Evolutionary conservation across 2,329 filamentous ascomycete species (phyloP).

Genomic region (Sclerotinia nivalis): DNA sequence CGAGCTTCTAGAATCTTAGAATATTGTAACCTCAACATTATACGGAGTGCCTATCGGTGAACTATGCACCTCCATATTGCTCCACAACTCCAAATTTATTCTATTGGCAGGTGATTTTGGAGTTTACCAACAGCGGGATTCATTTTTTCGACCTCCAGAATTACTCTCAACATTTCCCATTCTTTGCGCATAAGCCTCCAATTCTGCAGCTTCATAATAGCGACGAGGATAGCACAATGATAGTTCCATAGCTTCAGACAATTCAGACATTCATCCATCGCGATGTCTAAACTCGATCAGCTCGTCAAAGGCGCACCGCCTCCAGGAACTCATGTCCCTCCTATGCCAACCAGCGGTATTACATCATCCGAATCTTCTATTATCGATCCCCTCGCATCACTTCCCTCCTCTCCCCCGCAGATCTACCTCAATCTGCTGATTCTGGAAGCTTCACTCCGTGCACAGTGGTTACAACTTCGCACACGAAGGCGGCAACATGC

Average conservation of each 20-base stretch:
- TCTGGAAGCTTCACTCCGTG: conserved; percentile 88
- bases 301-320: conserved; percentile 87
- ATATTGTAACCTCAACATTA: not conserved
- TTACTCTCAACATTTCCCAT: not conserved
- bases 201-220: conserved; percentile 11
- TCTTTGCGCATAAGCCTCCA: conserved; percentile 6
- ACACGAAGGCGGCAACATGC: conserved; percentile 88
- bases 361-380: conserved; percentile 36
- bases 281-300: conserved; percentile 59
- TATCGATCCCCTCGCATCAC: conserved; percentile 41
- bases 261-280: conserved; percentile 22
- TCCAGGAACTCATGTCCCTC: conserved; percentile 49
- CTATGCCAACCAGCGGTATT: conserved; percentile 45
- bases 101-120: conserved; percentile 9
- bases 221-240: conserved; percentile 25
- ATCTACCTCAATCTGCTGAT: conserved; percentile 98
- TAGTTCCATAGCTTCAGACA: conserved; percentile 27
- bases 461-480: conserved; percentile 88
- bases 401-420: conserved; percentile 44
- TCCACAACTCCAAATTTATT: conserved; percentile 17
- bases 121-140: not conserved
- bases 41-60: conserved; percentile 2
- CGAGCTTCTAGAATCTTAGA: conserved; percentile 13
- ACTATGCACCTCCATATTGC: conserved; percentile 17
- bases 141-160: not conserved